Conservation (phyloP, 768 basidiomycete genomes). For the Macrolepiota dolichaula region DNA sequence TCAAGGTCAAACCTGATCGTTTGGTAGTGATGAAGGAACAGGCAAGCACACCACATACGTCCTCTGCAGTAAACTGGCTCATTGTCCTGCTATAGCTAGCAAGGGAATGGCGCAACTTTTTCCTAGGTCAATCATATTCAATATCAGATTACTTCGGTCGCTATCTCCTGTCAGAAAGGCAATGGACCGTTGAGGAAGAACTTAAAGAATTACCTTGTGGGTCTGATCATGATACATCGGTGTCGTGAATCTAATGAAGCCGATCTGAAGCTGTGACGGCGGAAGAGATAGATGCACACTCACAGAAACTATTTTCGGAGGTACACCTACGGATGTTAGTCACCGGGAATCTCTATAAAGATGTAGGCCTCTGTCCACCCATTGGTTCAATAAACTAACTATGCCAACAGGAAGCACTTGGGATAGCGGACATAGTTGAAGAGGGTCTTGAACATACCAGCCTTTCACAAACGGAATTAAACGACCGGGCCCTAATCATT, state of each 20-base stretch:
- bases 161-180: conserved; percentile 65
- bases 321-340: conserved; percentile 72
- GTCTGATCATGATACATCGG: conserved; percentile 22
- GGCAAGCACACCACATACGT: conserved; percentile 32
- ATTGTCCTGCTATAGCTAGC: conserved; percentile 47
- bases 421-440: conserved; percentile 71
- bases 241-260: background rate
- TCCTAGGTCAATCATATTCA: conserved; percentile 77
- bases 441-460: conserved; percentile 53
- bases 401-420: conserved; percentile 64
- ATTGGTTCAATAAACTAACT: background rate
- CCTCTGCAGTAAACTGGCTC: background rate
- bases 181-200: conserved; percentile 78
- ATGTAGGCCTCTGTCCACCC: conserved; percentile 44
- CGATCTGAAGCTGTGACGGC: conserved; percentile 60
- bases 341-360: conserved; percentile 80
- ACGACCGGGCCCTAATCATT: conserved; percentile 59
- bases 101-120: conserved; percentile 83
- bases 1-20: conserved; percentile 66
- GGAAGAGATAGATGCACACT: conserved; percentile 67
- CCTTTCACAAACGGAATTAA: conserved; percentile 52
- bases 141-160: conserved; percentile 75
- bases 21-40: conserved; percentile 83
- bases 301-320: conserved; percentile 53
- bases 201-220: conserved; percentile 70